Base-by-base conservation (phyloP, 2,329 filamentous ascomycete genomes). In the Amphichorda felina region DNA sequence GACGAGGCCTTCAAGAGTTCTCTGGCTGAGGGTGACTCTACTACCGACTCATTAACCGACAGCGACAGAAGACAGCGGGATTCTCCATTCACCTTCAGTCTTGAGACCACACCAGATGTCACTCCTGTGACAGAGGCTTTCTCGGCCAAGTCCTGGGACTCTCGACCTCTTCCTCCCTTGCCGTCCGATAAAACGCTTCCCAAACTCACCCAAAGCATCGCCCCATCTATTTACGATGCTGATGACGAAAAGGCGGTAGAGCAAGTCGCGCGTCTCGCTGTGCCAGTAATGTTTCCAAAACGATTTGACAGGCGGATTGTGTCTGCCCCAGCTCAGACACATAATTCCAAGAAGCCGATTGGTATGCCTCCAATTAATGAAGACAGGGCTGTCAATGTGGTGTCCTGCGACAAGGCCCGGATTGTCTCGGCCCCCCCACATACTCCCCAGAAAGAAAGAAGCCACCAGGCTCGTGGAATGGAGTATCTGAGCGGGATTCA, bases 1-100 rank as follows among this genome's bases (percentile, higher is more conserved):
- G 88, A 96, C 50, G 84, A 91, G 49, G 88, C 88, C 2, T 95
- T 96, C 62, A 88, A 85, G 50, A 77, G 81, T 45, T 69, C 66
- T 8, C 45, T 73, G 9, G 56, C 70, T 11, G 51, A 56, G 14
- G 57, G 60, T 13, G 54, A 57, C 10, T 59, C 59, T 1, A 49
- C 53, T 19, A 54, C 49, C 13, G 52, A 50, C 22, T 56, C 54
- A 4, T 43, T 56, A 28, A 50, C 53, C 3, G 55, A 61, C 18
- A 40, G 36, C 8, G 49, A 58, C 13, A 46, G 45, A 30, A 49
- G 44, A 27, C 45, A 48, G 30, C 51, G 55, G 19, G 53, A 59
- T 38, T 53, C 56, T 3, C 61, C 63, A 0, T 60, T 67, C 39
- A 63, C 63, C 2, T 52, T 67, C 18, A 59, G 54, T 4, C 48